Conservation (phyloP, 352 stramenopile species). For the Phytophthora ohioensis region DNA sequence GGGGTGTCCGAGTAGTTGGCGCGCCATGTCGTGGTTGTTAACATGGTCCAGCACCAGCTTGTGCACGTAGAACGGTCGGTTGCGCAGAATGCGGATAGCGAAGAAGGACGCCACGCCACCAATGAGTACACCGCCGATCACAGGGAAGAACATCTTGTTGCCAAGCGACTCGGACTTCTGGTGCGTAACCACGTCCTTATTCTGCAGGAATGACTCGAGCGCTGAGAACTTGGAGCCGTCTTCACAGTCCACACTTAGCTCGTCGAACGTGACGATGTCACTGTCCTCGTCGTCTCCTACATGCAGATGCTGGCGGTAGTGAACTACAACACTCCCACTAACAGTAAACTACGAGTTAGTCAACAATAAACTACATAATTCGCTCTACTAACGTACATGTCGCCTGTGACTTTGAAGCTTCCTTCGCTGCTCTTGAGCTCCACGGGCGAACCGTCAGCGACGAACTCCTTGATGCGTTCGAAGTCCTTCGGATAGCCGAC, state of each 20-base stretch:
- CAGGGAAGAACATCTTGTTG: slow-evolving; percentile 77
- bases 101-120: slow-evolving; percentile 77
- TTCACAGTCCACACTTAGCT: slow-evolving; percentile 52
- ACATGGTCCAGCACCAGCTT: slow-evolving; percentile 80
- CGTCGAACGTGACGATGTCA: slow-evolving; percentile 63
- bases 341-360: slow-evolving; percentile 4
- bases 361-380: background rate
- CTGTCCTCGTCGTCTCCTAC: slow-evolving; percentile 32
- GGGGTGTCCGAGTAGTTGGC: slow-evolving; percentile 65
- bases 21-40: slow-evolving; percentile 74
- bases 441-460: slow-evolving; percentile 15
- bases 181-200: slow-evolving; percentile 59
- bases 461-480: slow-evolving; percentile 42
- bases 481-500: slow-evolving; percentile 83
- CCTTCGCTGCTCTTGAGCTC: slow-evolving; percentile 43
- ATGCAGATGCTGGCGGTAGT: slow-evolving; percentile 54
- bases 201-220: slow-evolving; percentile 64
- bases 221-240: slow-evolving; percentile 70
- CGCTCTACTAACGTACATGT: slow-evolving; percentile 48
- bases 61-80: slow-evolving; percentile 83
- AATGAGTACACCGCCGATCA: slow-evolving; percentile 68
- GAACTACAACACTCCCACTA: slow-evolving; percentile 54
- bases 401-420: slow-evolving; percentile 61
- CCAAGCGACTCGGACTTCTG: slow-evolving; percentile 69
- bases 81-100: slow-evolving; percentile 78